These are phyloP conservation scores for Thalassiosira hispida DNA, from an alignment of 352 stramenopile species.

Conservation along the genomic window DNA sequence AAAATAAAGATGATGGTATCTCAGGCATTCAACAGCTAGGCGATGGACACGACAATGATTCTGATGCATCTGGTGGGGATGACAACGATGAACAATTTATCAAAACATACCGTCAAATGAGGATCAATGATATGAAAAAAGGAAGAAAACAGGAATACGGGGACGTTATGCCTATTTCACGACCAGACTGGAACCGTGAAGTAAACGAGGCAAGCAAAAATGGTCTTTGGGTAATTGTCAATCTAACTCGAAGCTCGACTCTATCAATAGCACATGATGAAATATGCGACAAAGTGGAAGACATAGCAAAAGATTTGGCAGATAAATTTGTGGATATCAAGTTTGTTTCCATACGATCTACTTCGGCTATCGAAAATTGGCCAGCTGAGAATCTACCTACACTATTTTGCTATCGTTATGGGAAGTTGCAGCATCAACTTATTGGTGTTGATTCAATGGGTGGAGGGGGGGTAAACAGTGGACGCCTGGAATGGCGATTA, in stretches of 20 bases:
- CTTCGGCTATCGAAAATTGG: conserved; percentile 75
- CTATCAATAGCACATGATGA: conserved; percentile 38
- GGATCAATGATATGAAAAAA: conserved; percentile 65
- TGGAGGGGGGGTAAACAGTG: conserved; percentile 38
- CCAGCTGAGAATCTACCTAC: conserved; percentile 62
- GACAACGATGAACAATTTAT: conserved; percentile 67
- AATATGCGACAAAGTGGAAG: conserved; percentile 43
- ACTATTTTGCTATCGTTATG: conserved; percentile 78
- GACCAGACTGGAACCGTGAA: conserved; percentile 65
- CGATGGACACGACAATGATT: conserved; percentile 14
- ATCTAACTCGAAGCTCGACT: conserved; percentile 47
- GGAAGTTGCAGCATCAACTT: conserved; percentile 69
- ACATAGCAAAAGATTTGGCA: conserved; percentile 42
- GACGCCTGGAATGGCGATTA: conserved; percentile 58
- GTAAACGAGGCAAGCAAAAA: conserved; percentile 72
- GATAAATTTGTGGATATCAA: conserved; percentile 50
- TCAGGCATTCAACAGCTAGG: conserved; percentile 1
- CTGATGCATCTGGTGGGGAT: conserved; percentile 26
- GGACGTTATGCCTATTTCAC: conserved; percentile 59
- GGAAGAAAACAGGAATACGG: conserved; percentile 41
- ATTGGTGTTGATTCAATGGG: conserved; percentile 46
- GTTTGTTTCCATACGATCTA: conserved; percentile 68
- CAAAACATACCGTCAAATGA: conserved; percentile 55
- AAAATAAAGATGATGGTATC: conserved; percentile 20
- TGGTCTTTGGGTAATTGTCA: conserved; percentile 69